phyloP scores from a whole-genome alignment of 345 rosid species.

The Anacardium occidentale region DNA sequence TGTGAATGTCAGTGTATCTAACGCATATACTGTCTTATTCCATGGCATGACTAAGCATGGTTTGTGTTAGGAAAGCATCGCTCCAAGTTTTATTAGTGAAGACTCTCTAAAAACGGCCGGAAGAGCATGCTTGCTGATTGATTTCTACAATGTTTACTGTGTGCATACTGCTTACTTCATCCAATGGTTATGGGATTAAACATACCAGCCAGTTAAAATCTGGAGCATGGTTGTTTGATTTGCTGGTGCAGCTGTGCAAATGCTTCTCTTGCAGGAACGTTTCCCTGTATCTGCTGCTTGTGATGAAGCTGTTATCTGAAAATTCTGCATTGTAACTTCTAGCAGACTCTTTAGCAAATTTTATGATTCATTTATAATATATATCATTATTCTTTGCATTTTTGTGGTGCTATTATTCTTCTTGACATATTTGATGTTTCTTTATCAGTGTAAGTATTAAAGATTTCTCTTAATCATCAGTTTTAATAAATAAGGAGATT shows the following conservation, averaged over 20 bases:
- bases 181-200: neutral
- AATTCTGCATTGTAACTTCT: too few species aligned
- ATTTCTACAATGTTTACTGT: too few species aligned
- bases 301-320: too few species aligned
- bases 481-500: slow-evolving; percentile 6
- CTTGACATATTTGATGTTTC: too few species aligned
- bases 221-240: neutral
- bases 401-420: too few species aligned
- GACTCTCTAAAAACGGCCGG: neutral
- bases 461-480: too few species aligned
- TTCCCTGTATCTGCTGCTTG: neutral
- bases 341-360: too few species aligned
- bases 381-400: too few species aligned
- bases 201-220: neutral
- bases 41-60: neutral
- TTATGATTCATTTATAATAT: too few species aligned
- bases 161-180: neutral
- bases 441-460: too few species aligned
- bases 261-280: neutral
- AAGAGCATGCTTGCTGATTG: neutral
- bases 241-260: neutral
- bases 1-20: neutral
- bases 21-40: neutral
- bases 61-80: neutral
- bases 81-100: neutral